A percentile compares a stretch with the other conserved stretches of the same genome.
Evolutionary conservation across 768 basidiomycete genomes (phyloP).

Genomic region (Arthromyces matolae): DNA sequence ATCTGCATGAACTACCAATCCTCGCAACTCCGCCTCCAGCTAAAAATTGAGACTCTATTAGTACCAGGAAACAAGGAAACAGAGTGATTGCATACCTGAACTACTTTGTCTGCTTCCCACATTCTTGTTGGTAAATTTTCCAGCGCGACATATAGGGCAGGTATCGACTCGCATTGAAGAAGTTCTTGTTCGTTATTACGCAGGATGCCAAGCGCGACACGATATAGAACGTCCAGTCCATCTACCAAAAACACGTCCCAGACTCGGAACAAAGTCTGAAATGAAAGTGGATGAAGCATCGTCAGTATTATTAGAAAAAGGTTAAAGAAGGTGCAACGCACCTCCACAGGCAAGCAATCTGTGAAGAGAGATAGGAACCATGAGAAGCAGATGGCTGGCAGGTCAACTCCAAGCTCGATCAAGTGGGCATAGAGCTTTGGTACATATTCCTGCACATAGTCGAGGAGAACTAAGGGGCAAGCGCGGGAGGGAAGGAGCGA

Average conservation of each 20-base stretch:
- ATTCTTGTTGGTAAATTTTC: slow-evolving; percentile 88
- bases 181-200: slow-evolving; percentile 82
- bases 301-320: too few relatives aligned
- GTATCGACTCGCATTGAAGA: slow-evolving; percentile 77
- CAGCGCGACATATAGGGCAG: slow-evolving; percentile 85
- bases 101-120: slow-evolving; percentile 89
- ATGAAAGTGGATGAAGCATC: neutral
- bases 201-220: slow-evolving; percentile 85
- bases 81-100: slow-evolving; percentile 58
- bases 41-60: slow-evolving; percentile 19
- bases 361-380: slow-evolving; percentile 98
- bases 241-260: slow-evolving; percentile 97
- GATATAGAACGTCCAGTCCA: slow-evolving; percentile 86
- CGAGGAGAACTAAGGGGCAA: slow-evolving; percentile 86
- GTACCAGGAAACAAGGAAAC: neutral
- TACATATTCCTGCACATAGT: slow-evolving; percentile 75
- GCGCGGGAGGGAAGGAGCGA: slow-evolving; percentile 89
- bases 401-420: slow-evolving; percentile 77
- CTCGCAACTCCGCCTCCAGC: slow-evolving; percentile 57
- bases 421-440: slow-evolving; percentile 79
- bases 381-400: slow-evolving; percentile 94
- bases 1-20: slow-evolving; percentile 49
- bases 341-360: slow-evolving; percentile 93
- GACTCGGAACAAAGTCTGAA: slow-evolving; percentile 85
- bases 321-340: slow-evolving; percentile 32